phyloP scores from a whole-genome alignment of 225 moss, liverwort and hornwort genomes.

The Thuidium tamariscinum region DNA sequence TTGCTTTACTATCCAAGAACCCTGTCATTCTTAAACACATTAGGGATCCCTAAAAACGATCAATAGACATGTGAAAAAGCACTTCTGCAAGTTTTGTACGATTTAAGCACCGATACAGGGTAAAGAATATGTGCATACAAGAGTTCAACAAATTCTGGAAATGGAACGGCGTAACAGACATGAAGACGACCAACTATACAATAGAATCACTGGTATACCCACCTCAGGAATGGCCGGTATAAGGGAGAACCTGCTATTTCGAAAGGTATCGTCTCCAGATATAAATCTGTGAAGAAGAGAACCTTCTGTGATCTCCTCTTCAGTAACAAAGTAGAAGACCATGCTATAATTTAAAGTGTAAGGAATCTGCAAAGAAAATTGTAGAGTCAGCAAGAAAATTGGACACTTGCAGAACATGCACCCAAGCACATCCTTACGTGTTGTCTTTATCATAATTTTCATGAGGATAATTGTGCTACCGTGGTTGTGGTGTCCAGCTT shows the following conservation, averaged over 20 bases:
- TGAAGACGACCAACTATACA: neutral
- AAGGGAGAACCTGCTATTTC: conserved; percentile 56
- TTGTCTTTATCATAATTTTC: neutral
- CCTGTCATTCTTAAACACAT: conserved; percentile 15
- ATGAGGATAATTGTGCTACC: neutral
- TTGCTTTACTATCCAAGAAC: conserved; percentile 70
- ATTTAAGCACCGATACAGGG: neutral
- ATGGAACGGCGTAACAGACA: neutral
- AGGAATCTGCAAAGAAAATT: conserved; percentile 26
- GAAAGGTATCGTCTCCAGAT: conserved; percentile 57
- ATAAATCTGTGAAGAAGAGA: conserved; percentile 60
- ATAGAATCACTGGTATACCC: neutral
- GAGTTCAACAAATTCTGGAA: neutral
- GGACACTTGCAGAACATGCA: neutral
- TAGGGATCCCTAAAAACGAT: neutral
- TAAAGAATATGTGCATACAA: neutral
- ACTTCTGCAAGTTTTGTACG: neutral
- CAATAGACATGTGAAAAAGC: neutral
- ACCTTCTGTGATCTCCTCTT: conserved; percentile 42
- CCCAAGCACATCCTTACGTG: neutral
- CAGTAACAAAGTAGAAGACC: conserved; percentile 57
- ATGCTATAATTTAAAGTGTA: conserved; percentile 29
- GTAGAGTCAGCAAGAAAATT: neutral
- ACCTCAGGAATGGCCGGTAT: conserved; percentile 72
- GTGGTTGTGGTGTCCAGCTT: neutral